phyloP scores from a whole-genome alignment of 2,329 filamentous ascomycete genomes.

The Gaeumannomyces tritici region DNA sequence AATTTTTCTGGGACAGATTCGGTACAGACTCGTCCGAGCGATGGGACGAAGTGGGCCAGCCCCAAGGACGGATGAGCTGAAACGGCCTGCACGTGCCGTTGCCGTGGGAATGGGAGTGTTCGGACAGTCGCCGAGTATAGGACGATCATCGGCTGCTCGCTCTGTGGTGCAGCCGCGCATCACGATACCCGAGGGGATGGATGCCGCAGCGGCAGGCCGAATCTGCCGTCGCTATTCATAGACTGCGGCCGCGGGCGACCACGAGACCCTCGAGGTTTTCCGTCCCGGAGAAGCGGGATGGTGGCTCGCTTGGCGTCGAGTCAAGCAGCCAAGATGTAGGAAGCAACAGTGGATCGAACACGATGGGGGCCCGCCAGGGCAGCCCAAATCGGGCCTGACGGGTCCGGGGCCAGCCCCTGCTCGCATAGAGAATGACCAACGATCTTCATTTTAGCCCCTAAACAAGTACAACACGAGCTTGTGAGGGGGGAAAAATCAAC shows the following conservation, averaged over 20 bases:
- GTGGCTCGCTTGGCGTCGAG: neutral
- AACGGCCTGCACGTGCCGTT: no score
- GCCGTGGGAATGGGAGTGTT: no score
- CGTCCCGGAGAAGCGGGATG: neutral
- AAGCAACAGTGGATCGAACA: neutral
- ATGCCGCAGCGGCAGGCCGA: no score
- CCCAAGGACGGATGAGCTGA: neutral
- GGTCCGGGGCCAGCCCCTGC: neutral
- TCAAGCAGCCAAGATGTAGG: neutral
- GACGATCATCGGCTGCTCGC: no score
- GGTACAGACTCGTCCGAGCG: neutral
- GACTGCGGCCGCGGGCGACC: no score
- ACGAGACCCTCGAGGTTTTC: neutral
- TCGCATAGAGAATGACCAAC: neutral
- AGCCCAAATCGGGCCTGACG: no score
- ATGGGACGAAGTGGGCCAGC: neutral
- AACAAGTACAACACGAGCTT: neutral
- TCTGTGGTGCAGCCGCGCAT: no score
- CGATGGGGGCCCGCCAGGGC: neutral
- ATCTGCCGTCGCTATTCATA: no score
- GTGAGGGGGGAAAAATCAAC: neutral
- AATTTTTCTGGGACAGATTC: neutral
- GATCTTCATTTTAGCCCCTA: neutral
- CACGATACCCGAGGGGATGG: no score
- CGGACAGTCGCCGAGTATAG: no score